A percentile compares a stretch with the other conserved stretches of the same genome.
These are phyloP conservation scores for Talaromyces verruculosus DNA, from an alignment of 2,329 filamentous ascomycete genomes.

Conservation along the genomic window DNA sequence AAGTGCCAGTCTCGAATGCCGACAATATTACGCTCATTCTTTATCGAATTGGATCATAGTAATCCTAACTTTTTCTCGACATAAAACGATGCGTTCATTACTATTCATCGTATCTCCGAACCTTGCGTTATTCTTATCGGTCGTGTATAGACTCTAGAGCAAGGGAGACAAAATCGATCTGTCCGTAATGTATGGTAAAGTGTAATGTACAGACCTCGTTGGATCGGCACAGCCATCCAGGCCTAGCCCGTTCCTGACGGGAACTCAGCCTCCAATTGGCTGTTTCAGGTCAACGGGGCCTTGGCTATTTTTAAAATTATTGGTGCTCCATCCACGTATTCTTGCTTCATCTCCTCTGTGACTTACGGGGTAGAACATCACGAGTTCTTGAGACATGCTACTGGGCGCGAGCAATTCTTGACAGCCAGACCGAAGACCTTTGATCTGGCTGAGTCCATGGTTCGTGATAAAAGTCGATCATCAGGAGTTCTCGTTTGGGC, in stretches of 20 bases:
- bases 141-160: not conserved
- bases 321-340: not conserved
- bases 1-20: not conserved
- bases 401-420: not conserved
- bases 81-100: not conserved
- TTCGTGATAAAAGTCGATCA: not conserved
- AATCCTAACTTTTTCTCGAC: not conserved
- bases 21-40: not conserved
- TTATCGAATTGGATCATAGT: not conserved
- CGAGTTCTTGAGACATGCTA: not conserved
- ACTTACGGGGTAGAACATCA: not conserved
- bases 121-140: slow-evolving; percentile 12
- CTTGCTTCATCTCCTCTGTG: not conserved
- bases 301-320: not conserved
- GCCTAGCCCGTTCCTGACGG: slow-evolving; percentile 15
- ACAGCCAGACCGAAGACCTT: not conserved
- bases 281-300: slow-evolving; percentile 3
- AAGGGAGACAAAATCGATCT: slow-evolving; percentile 6
- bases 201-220: not conserved
- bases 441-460: not conserved
- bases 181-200: not conserved
- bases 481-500: slow-evolving; percentile 12
- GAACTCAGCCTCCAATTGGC: slow-evolving; percentile 2
- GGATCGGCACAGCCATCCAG: slow-evolving; percentile 4
- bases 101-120: not conserved